phyloP scores from a whole-genome alignment of 129 eudicot species.

The Saussurea involucrata region DNA sequence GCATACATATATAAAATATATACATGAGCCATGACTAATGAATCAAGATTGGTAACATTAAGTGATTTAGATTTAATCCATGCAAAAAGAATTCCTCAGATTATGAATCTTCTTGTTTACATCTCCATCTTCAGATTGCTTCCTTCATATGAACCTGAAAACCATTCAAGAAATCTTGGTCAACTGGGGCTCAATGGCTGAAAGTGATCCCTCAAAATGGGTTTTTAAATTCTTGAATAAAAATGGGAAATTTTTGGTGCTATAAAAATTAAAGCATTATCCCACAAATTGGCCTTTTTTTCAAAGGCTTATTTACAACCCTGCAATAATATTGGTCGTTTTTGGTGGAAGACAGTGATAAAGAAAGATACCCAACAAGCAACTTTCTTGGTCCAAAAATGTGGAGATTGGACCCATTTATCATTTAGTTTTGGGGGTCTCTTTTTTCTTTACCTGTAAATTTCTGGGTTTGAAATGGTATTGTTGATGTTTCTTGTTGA shows the following conservation, averaged over 20 bases:
- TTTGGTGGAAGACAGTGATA: slow-evolving; percentile 40
- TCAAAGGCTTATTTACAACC: slow-evolving; percentile 17
- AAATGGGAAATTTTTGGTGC: slow-evolving; percentile 1
- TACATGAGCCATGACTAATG: slow-evolving; percentile 19
- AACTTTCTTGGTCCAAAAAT: slow-evolving; percentile 32
- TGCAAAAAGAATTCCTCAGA: slow-evolving; percentile 23
- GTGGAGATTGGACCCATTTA: slow-evolving; percentile 37
- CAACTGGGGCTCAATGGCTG: background rate
- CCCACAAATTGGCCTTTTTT: slow-evolving; percentile 5
- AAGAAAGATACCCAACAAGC: slow-evolving; percentile 40
- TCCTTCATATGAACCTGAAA: slow-evolving; percentile 54
- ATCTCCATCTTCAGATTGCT: slow-evolving; percentile 70
- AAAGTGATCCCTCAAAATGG: background rate
- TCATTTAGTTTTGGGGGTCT: slow-evolving; percentile 26
- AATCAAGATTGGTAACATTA: slow-evolving; percentile 21
- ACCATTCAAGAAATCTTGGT: background rate
- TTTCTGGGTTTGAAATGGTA: slow-evolving; percentile 53
- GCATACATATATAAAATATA: slow-evolving; percentile 22
- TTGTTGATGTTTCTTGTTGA: slow-evolving; percentile 56
- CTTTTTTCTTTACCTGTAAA: slow-evolving; percentile 54
- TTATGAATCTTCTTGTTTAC: slow-evolving; percentile 31
- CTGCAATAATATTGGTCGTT: slow-evolving; percentile 26
- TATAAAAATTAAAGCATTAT: background rate
- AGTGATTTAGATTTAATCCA: slow-evolving; percentile 16
- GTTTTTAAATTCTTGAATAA: background rate